Percentiles rank a stretch among this genome's conserved stretches.
Conservation (phyloP, 2,329 filamentous ascomycete genomes). For the Lasiodiplodia theobromae region DNA sequence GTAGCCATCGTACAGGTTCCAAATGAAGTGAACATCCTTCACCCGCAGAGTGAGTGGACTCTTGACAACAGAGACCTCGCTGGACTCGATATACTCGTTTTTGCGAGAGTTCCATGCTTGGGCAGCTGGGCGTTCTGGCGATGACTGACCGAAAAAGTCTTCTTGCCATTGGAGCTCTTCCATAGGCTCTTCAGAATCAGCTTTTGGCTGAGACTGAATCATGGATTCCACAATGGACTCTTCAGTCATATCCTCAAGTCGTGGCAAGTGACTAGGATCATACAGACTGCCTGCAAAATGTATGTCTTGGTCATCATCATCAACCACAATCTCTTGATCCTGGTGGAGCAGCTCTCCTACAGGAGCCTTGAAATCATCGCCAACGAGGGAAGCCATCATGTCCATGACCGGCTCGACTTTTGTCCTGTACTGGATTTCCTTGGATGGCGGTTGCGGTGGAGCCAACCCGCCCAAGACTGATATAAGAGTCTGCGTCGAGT, state of each 20-base stretch:
- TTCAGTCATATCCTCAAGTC: slow-evolving; percentile 44
- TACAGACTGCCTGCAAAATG: slow-evolving; percentile 65
- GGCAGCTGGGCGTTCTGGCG: slow-evolving; percentile 69
- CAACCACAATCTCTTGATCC: slow-evolving; percentile 44
- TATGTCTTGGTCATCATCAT: slow-evolving; percentile 50
- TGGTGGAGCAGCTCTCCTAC: slow-evolving; percentile 61
- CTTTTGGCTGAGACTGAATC: slow-evolving; percentile 39
- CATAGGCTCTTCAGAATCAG: background rate
- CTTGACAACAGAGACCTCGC: slow-evolving; percentile 65
- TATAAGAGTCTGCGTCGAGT: slow-evolving; percentile 93
- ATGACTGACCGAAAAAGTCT: slow-evolving; percentile 74
- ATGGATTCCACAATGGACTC: slow-evolving; percentile 49
- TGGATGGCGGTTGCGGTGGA: slow-evolving; percentile 83
- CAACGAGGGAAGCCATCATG: slow-evolving; percentile 87
- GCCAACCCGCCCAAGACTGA: slow-evolving; percentile 78
- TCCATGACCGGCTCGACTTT: slow-evolving; percentile 86
- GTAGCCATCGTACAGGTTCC: slow-evolving; percentile 97
- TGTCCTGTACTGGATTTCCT: slow-evolving; percentile 84
- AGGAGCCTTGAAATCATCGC: slow-evolving; percentile 74
- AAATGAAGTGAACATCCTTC: slow-evolving; percentile 90
- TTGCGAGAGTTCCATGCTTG: slow-evolving; percentile 81
- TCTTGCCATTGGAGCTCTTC: slow-evolving; percentile 76
- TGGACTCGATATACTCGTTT: slow-evolving; percentile 75
- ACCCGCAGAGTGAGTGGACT: slow-evolving; percentile 81
- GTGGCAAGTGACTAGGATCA: slow-evolving; percentile 50